A percentile compares a stretch with the other conserved stretches of the same genome.
These are phyloP conservation scores for Halophytophthora batemanensis DNA, from an alignment of 352 stramenopile genomes.

Conservation along the genomic window DNA sequence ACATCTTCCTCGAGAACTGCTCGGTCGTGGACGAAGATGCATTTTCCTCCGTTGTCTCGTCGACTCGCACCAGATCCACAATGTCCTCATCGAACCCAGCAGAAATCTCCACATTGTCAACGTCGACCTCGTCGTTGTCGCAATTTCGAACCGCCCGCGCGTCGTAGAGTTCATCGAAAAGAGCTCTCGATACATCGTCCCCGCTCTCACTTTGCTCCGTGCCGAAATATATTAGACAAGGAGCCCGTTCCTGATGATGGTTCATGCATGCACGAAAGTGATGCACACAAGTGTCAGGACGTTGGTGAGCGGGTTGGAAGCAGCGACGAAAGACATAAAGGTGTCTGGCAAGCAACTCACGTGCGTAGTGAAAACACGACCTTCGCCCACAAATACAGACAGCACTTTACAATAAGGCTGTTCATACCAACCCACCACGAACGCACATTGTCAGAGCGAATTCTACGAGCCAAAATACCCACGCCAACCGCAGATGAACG, in stretches of 20 bases:
- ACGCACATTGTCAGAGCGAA: neutral
- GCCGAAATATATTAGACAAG: conserved; percentile 73
- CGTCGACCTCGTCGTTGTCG: conserved; percentile 4
- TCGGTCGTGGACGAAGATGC: neutral
- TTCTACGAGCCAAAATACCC: neutral
- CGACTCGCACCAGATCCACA: too few species aligned
- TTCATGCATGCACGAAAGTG: neutral
- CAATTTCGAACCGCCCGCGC: conserved; percentile 11
- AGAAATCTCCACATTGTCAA: conserved; percentile 9
- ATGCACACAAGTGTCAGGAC: neutral
- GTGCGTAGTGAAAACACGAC: conserved; percentile 78
- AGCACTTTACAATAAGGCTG: conserved; percentile 64
- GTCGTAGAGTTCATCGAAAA: conserved; percentile 66
- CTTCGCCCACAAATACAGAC: conserved; percentile 57
- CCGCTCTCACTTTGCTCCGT: conserved; percentile 42
- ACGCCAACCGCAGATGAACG: neutral
- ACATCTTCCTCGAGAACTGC: conserved; percentile 10
- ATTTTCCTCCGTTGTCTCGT: neutral
- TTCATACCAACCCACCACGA: neutral
- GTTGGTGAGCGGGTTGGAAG: neutral
- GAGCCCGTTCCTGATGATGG: conserved; percentile 53
- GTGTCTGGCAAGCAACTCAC: conserved; percentile 20
- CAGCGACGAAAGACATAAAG: neutral
- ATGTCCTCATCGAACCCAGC: too few species aligned
- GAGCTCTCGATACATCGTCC: conserved; percentile 57